A percentile compares a stretch with the other conserved stretches of the same genome.
Conservation (phyloP, 305 asterid genomes). For the Fraxinus albicans region DNA sequence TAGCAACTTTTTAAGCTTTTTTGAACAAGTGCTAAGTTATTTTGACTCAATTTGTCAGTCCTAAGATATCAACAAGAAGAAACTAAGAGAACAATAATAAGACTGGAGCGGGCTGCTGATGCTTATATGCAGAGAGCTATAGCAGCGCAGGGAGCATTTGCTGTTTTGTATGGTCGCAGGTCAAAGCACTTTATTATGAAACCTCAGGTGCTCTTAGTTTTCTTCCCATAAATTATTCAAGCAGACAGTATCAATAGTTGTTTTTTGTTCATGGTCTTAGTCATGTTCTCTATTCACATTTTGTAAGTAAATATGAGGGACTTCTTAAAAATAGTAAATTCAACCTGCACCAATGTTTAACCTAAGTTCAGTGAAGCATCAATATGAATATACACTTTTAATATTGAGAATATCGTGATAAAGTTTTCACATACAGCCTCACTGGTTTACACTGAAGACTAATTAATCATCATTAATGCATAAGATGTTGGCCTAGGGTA, state of each 20-base stretch:
- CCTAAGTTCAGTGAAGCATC: background rate
- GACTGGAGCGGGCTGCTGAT: slow-evolving; percentile 77
- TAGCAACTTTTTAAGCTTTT: background rate
- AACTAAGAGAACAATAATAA: slow-evolving; percentile 53
- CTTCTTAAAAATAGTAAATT: background rate
- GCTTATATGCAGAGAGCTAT: slow-evolving; percentile 57
- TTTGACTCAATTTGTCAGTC: slow-evolving; percentile 46
- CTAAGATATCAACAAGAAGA: slow-evolving; percentile 46
- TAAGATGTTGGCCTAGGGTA: background rate
- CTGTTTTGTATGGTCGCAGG: slow-evolving; percentile 56
- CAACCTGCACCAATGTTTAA: background rate
- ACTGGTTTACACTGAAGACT: background rate
- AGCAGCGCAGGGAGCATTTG: slow-evolving; percentile 59
- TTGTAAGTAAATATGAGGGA: background rate
- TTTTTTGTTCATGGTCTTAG: background rate
- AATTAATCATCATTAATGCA: background rate
- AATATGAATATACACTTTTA: background rate
- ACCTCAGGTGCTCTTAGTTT: slow-evolving; percentile 46
- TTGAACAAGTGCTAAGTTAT: background rate
- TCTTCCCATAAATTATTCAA: background rate
- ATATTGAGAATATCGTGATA: background rate
- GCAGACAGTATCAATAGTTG: background rate
- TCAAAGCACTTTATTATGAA: slow-evolving; percentile 60
- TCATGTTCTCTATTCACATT: background rate
- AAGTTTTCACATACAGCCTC: background rate